phyloP scores from a whole-genome alignment of 768 basidiomycete genomes.

The Lentinus brumalis region DNA sequence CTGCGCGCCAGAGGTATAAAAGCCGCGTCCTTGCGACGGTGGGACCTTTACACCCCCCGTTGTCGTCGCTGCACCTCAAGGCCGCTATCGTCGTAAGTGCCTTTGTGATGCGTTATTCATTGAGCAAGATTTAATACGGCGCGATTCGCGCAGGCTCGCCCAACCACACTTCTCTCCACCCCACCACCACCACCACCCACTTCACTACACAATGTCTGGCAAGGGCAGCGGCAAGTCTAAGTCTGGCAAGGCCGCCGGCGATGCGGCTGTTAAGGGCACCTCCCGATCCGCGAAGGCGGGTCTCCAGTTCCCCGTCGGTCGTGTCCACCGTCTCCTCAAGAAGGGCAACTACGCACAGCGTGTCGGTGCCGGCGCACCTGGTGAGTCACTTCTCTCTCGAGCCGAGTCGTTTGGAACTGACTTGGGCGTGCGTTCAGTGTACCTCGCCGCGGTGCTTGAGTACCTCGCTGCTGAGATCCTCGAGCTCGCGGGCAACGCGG shows the following conservation, averaged over 20 bases:
- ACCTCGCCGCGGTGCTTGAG: conserved; percentile 90
- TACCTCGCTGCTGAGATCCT: conserved; percentile 93
- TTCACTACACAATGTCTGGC: conserved; percentile 37
- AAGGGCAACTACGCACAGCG: conserved; percentile 85
- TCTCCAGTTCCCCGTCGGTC: conserved; percentile 89
- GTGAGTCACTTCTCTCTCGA: conserved; percentile 37
- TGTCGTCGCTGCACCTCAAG: no score
- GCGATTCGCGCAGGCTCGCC: neutral
- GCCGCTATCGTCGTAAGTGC: neutral
- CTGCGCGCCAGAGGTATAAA: conserved; percentile 18
- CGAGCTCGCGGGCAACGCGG: conserved; percentile 89
- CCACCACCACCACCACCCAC: neutral
- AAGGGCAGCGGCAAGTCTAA: conserved; percentile 62
- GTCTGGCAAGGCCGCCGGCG: conserved; percentile 61
- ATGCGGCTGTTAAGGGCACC: conserved; percentile 50
- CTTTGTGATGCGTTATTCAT: neutral
- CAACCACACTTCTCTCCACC: conserved; percentile 1
- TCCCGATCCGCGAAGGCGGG: conserved; percentile 78
- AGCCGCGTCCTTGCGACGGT: neutral
- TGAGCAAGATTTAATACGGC: neutral
- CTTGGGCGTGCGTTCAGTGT: conserved; percentile 50
- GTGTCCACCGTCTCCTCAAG: conserved; percentile 89
- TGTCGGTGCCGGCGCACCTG: conserved; percentile 86
- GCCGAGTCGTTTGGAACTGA: neutral
- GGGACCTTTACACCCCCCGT: neutral